Base-by-base conservation (phyloP, 1,284 basidiomycete species). In the Trichosporon sp. region DNA sequence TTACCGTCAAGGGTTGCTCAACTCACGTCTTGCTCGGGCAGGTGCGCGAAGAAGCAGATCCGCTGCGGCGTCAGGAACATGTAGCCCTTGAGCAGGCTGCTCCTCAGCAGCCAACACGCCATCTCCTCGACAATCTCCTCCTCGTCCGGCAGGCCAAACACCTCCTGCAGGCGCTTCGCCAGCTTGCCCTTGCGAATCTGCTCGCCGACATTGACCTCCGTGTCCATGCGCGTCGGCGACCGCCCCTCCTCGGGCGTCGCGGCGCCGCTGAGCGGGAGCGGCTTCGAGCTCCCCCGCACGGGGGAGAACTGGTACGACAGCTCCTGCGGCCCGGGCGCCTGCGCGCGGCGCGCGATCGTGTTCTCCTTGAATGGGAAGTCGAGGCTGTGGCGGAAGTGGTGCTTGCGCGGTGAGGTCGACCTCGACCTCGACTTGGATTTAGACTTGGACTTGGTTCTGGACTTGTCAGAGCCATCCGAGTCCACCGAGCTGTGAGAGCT, bases 31-130 rank as follows among this genome's bases (percentile, higher is more conserved):
- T 90, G 86, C 23, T 89, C 86, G 7, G 92, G 92, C 87, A 99
- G 90, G 80, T 96, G 94, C 0, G 96, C 96, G 80, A 98, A 98
- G 85, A 98, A 99, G 84, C 95, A 98, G 29, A 98, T 83, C 77
- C 96, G 92, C 3, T 90, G 89, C 73, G 91, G 91, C 1, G 96
- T 98, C 58, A 98, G 86, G 81, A 96, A 99, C 88, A 98, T 92
- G 80, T 96, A 97, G 18, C 95, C 95, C 83, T 98, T 95, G 23
- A 99, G 86, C 75, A 98, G 92, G 71, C 93, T 88, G 66, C 90
- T 92, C 65, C 92, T 89, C 73, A 97, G 83, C 62, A 96, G 85
- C 91, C 92, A 94, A 78, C 92, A 94, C 1, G 91, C 90, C 87
- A 95, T 89, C 84, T 94, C 92, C 89, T 91, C 90, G 68, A 91